Conservation (phyloP, 2,329 filamentous ascomycete genomes). For the Curvularia eragrostidis region DNA sequence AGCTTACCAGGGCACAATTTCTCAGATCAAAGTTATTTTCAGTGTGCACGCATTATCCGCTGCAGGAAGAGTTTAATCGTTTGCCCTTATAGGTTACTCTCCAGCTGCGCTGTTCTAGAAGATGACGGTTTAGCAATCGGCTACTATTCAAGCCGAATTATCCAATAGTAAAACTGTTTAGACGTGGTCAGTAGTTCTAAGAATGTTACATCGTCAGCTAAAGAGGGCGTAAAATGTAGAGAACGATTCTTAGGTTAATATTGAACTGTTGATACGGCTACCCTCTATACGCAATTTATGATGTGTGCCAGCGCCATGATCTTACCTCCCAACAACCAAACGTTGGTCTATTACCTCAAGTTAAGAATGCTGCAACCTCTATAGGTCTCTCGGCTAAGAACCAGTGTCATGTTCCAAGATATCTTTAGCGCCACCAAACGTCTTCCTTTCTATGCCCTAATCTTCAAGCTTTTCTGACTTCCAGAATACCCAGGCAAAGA, state of each 20-base stretch:
- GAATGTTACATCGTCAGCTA: neutral
- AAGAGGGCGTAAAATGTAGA: neutral
- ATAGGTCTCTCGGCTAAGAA: neutral
- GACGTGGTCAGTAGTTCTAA: neutral
- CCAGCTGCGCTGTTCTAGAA: neutral
- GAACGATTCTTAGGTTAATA: neutral
- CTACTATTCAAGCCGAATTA: neutral
- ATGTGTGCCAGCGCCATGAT: neutral
- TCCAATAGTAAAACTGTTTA: neutral
- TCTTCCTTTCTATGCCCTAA: neutral
- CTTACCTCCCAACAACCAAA: neutral
- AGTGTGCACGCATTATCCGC: neutral
- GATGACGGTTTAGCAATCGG: neutral
- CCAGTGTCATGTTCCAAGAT: neutral
- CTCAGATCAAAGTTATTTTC: neutral
- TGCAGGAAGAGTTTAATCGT: neutral
- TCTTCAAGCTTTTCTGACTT: conserved; percentile 35
- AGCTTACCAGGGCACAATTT: neutral
- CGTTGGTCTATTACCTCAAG: neutral
- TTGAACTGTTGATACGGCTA: neutral
- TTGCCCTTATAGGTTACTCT: neutral
- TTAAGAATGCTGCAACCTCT: neutral
- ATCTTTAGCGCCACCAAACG: neutral
- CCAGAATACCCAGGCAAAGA: conserved; percentile 54
- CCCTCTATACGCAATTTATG: neutral